These are phyloP conservation scores for Botrytis fabae DNA, from an alignment of 2,329 filamentous ascomycete species.

Conservation along the genomic window DNA sequence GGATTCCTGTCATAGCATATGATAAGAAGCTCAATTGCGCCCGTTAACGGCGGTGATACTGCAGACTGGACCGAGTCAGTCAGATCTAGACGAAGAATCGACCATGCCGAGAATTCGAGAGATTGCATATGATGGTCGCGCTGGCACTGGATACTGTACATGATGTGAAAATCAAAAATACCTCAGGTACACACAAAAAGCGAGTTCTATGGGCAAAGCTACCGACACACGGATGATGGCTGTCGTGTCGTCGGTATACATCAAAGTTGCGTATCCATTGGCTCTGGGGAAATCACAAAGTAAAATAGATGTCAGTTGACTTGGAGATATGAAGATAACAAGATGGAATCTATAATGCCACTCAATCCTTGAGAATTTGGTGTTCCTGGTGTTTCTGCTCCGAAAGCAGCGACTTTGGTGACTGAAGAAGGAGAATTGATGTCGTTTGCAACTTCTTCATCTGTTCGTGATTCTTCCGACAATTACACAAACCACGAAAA, in stretches of 20 bases:
- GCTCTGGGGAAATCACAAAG: not conserved
- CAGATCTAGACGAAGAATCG: not conserved
- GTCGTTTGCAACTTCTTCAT: constrained; percentile 8
- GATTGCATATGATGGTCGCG: not conserved
- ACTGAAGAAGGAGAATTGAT: not conserved
- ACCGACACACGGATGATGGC: not conserved
- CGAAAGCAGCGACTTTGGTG: constrained; percentile 5
- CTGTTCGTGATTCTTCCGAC: not conserved
- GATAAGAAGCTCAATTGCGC: not conserved
- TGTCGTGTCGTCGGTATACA: not conserved
- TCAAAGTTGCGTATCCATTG: not conserved
- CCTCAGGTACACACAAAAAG: not conserved
- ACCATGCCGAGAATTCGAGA: not conserved
- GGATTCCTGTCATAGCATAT: not conserved
- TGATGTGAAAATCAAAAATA: not conserved
- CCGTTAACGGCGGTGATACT: not conserved
- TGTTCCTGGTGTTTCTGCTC: not conserved
- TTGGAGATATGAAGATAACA: not conserved
- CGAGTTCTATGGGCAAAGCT: not conserved
- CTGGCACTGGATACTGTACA: not conserved
- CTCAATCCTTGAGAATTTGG: not conserved
- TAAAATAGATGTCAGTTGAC: not conserved
- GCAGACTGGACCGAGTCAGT: not conserved
- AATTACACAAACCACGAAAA: not conserved
- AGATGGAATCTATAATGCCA: not conserved